These are phyloP conservation scores for Rhynchosporium agropyri DNA, from an alignment of 2,329 filamentous ascomycete genomes.

Conservation along the genomic window DNA sequence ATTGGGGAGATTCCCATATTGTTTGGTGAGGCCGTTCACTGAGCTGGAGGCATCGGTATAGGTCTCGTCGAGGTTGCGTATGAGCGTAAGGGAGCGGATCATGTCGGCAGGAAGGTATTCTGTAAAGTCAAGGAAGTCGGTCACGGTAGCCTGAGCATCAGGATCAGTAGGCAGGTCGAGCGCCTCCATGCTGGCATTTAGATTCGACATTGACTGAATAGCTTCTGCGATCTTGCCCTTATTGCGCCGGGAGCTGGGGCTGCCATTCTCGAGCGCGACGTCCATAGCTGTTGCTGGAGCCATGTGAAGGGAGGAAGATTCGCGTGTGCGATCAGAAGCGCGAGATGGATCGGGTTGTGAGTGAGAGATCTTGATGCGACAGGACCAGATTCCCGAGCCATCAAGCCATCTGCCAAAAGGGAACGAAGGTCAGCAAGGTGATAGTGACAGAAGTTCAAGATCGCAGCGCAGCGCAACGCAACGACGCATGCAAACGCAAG, in stretches of 20 bases:
- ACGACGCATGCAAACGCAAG: no score
- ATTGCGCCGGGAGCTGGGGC: conserved; percentile 38
- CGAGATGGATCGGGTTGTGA: conserved; percentile 25
- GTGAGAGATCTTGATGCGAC: conserved; percentile 41
- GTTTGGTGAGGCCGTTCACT: conserved; percentile 58
- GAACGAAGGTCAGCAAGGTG: conserved; percentile 25
- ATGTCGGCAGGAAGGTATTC: conserved; percentile 71
- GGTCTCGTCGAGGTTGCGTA: conserved; percentile 63
- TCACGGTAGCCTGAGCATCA: conserved; percentile 69
- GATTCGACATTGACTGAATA: conserved; percentile 40
- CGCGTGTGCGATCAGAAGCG: conserved; percentile 16
- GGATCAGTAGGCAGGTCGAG: conserved; percentile 53
- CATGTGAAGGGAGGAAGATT: conserved; percentile 24
- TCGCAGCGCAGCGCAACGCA: background rate
- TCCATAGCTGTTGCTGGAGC: conserved; percentile 34
- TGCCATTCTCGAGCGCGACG: conserved; percentile 33
- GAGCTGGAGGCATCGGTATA: conserved; percentile 59
- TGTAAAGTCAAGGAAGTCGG: conserved; percentile 65
- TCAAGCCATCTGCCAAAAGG: conserved; percentile 39
- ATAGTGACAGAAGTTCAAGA: background rate
- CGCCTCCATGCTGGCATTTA: conserved; percentile 38
- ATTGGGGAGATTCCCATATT: conserved; percentile 59
- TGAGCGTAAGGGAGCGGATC: conserved; percentile 64
- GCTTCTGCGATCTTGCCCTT: conserved; percentile 41
- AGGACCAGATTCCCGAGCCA: conserved; percentile 40